phyloP scores from a whole-genome alignment of 495 filamentous ascomycete species.

The Hypomontagnella submonticulosa region DNA sequence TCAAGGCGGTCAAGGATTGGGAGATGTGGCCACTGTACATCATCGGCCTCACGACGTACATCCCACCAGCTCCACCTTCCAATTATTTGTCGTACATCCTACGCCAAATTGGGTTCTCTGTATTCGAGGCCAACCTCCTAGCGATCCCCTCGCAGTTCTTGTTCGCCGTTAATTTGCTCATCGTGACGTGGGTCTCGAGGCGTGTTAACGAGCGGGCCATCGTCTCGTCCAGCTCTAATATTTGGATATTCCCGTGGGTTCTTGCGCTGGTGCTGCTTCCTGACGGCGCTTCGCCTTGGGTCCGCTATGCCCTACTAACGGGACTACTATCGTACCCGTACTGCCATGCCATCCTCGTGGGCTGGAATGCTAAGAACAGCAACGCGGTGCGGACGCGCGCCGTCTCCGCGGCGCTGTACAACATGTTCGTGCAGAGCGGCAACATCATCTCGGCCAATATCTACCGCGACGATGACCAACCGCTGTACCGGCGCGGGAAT shows the following conservation, averaged over 20 bases:
- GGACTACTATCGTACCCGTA: slow-evolving; percentile 69
- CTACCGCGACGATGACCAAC: slow-evolving; percentile 66
- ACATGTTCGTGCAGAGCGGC: slow-evolving; percentile 59
- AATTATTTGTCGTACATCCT: slow-evolving; percentile 64
- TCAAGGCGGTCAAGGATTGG: slow-evolving; percentile 62
- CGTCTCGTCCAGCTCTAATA: slow-evolving; percentile 60
- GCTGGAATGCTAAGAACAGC: slow-evolving; percentile 69
- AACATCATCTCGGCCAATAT: slow-evolving; percentile 65
- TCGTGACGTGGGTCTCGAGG: slow-evolving; percentile 66
- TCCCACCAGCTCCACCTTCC: slow-evolving; percentile 58
- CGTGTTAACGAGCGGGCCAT: slow-evolving; percentile 64
- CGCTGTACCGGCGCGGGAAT: slow-evolving; percentile 65
- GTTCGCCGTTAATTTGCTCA: slow-evolving; percentile 56
- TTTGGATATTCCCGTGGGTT: slow-evolving; percentile 67
- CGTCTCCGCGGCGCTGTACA: slow-evolving; percentile 65
- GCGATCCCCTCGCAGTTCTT: slow-evolving; percentile 62
- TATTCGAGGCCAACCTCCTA: slow-evolving; percentile 66
- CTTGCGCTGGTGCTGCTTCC: slow-evolving; percentile 62
- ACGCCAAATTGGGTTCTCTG: slow-evolving; percentile 61
- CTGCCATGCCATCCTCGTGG: slow-evolving; percentile 69
- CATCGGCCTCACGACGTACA: slow-evolving; percentile 63
- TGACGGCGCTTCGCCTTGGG: slow-evolving; percentile 58
- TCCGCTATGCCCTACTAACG: slow-evolving; percentile 62
- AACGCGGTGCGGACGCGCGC: slow-evolving; percentile 71
- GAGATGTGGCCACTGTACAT: slow-evolving; percentile 71